These are phyloP conservation scores for Xylariaceae sp. DNA, from an alignment of 2,329 filamentous ascomycete species.

Conservation along the genomic window DNA sequence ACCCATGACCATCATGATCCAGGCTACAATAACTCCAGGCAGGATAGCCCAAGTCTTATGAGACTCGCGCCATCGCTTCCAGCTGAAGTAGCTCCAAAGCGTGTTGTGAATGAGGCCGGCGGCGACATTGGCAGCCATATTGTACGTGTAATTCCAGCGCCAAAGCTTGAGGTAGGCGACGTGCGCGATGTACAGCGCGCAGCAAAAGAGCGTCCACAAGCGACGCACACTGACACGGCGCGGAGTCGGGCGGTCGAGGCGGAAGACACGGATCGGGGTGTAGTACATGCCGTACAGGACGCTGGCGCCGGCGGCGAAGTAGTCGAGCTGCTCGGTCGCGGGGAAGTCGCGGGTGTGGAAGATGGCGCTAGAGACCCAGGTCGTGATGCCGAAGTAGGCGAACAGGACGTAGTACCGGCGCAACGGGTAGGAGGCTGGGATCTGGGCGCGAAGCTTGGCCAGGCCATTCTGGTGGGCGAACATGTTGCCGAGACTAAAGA, in stretches of 20 bases:
- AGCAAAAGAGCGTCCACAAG: slow-evolving; percentile 72
- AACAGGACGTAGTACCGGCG: slow-evolving; percentile 77
- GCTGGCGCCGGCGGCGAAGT: slow-evolving; percentile 86
- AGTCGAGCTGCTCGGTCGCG: slow-evolving; percentile 89
- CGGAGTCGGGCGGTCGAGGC: slow-evolving; percentile 60
- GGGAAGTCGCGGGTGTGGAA: slow-evolving; percentile 89
- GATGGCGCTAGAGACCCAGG: slow-evolving; percentile 84
- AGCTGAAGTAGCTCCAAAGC: slow-evolving; percentile 83
- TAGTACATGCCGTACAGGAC: slow-evolving; percentile 92
- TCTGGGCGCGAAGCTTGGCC: slow-evolving; percentile 59
- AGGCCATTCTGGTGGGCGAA: slow-evolving; percentile 79
- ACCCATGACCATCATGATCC: slow-evolving; percentile 91
- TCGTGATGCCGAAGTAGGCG: slow-evolving; percentile 73
- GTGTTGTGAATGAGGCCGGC: slow-evolving; percentile 76
- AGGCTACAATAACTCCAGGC: slow-evolving; percentile 87
- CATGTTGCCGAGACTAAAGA: slow-evolving; percentile 92
- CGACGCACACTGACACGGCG: slow-evolving; percentile 51
- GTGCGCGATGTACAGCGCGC: slow-evolving; percentile 67
- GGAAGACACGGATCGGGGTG: slow-evolving; percentile 74
- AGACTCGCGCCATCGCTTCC: slow-evolving; percentile 66
- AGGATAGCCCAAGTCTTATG: slow-evolving; percentile 77
- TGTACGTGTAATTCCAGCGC: slow-evolving; percentile 94
- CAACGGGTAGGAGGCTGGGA: slow-evolving; percentile 71
- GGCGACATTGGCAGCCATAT: slow-evolving; percentile 91
- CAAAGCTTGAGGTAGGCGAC: slow-evolving; percentile 81